A percentile compares a stretch with the other conserved stretches of the same genome.
Evolutionary conservation across 768 basidiomycete species (phyloP).

Genomic region (Lactifluus pinguis): DNA sequence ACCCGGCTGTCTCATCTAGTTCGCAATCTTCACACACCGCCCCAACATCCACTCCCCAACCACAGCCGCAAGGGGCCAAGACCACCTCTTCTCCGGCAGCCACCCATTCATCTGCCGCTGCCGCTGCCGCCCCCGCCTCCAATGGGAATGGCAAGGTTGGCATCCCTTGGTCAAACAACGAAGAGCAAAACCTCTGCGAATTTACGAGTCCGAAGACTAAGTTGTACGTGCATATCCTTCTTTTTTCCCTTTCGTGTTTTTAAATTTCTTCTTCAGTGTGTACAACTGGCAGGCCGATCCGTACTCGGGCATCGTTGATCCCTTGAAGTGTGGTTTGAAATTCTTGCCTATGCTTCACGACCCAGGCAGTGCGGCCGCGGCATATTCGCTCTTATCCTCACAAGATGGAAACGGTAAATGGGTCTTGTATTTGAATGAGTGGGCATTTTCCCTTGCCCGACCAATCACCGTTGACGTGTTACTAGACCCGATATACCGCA

Average conservation of each 20-base stretch:
- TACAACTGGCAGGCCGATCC: slow-evolving; percentile 61
- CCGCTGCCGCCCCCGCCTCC: not conserved
- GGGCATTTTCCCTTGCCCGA: slow-evolving; percentile 25
- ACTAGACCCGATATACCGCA: slow-evolving; percentile 54
- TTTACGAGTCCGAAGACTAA: slow-evolving; percentile 35
- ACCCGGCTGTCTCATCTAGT: slow-evolving; percentile 18
- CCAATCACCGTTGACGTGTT: slow-evolving; percentile 2
- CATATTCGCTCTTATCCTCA: slow-evolving; percentile 40
- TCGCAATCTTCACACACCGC: not conserved
- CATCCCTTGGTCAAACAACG: slow-evolving; percentile 58
- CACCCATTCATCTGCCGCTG: not conserved
- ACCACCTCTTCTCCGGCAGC: slow-evolving; percentile 18
- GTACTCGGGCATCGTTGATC: slow-evolving; percentile 26
- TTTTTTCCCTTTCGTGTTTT: slow-evolving; percentile 5
- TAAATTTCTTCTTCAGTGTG: slow-evolving; percentile 25
- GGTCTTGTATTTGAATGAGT: no score
- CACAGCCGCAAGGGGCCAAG: not conserved
- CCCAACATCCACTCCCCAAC: not conserved
- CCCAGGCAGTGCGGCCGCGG: slow-evolving; percentile 38
- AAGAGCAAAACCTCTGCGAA: slow-evolving; percentile 34
- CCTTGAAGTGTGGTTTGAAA: slow-evolving; percentile 39
- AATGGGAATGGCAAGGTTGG: slow-evolving; percentile 39
- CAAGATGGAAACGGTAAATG: slow-evolving; percentile 38
- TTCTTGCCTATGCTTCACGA: slow-evolving; percentile 70
- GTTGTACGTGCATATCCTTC: slow-evolving; percentile 33